A percentile compares a stretch with the other conserved stretches of the same genome.
Conservation (phyloP, 441 rosid genomes). For the Melastoma candidum region DNA sequence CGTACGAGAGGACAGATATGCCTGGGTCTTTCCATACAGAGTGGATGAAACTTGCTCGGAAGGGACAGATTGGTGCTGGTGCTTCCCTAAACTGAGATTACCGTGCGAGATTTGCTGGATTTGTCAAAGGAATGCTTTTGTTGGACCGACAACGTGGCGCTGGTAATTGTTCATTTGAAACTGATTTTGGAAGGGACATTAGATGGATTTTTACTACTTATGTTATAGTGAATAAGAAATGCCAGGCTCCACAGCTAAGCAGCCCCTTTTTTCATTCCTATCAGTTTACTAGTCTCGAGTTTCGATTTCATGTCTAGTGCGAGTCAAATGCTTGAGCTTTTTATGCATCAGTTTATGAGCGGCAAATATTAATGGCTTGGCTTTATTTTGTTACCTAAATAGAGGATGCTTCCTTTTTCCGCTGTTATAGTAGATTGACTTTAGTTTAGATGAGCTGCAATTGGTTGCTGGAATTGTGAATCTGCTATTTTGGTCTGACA, state of each 20-base stretch:
- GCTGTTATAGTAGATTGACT: too few relatives aligned
- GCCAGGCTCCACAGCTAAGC: constrained; percentile 8
- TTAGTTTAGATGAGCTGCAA: too few relatives aligned
- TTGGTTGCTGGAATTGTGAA: too few relatives aligned
- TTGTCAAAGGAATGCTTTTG: constrained; percentile 10
- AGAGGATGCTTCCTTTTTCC: too few relatives aligned
- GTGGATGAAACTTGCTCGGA: constrained; percentile 76
- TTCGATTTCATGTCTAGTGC: too few relatives aligned
- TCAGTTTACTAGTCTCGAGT: too few relatives aligned
- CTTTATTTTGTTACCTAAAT: too few relatives aligned
- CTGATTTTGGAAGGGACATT: constrained; percentile 2
- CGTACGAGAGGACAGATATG: constrained; percentile 80
- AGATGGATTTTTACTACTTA: constrained; percentile 18
- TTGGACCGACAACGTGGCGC: constrained; percentile 16
- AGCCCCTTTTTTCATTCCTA: too few relatives aligned
- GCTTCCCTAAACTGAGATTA: constrained; percentile 32
- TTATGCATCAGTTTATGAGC: too few relatives aligned
- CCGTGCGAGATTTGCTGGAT: background rate
- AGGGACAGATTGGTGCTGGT: constrained; percentile 27
- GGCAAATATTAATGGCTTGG: too few relatives aligned
- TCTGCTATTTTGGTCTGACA: too few relatives aligned
- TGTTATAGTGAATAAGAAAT: constrained; percentile 40
- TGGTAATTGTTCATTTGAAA: constrained; percentile 20
- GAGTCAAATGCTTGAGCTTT: too few relatives aligned
- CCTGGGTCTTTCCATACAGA: constrained; percentile 75